Base-by-base conservation (phyloP, 257 asterid genomes). In the Petunia secreta region DNA sequence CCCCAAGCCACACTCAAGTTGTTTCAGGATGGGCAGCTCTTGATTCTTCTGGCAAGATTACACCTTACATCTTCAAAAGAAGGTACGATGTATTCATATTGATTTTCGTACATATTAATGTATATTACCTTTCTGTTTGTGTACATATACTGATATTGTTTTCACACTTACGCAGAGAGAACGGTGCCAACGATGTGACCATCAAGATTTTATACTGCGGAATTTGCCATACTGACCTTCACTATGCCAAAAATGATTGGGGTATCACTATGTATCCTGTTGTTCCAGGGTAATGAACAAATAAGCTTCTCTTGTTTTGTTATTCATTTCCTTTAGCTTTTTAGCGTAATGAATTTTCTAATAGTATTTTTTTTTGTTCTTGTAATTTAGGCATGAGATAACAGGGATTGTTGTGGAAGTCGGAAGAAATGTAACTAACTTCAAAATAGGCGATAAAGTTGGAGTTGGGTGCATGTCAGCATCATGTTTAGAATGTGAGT, bases 381-480 rank as follows among this genome's bases (percentile, higher is more conserved):
- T 65, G 73, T 66, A 4, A 16, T 46, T 13, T 66, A 94, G 99
- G 88, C 98, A 95, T 82, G 99, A 95, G 85, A 92, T 95, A 1
- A 88, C 90, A 3, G 99, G 99, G 71, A 81, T 91, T 8, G 82
- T 95, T 67, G 88, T 94, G 0, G 87, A 91, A 66, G 93, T 95
- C 64, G 99, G 99, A 2, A 88, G 89, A 87, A 86, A 91, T 0
- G 98, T 92, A 85, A 88, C 58, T n/a, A 82, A 82, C 0, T 93
- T 95, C 85, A 90, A 88, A 85, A 86, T 75, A 1, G 99, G 99
- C 2, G 95, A 91, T 69, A 86, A 87, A 44, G 99, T 87, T 3
- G 99, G 99, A 3, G 95, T 93, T 0, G 99, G 99, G 1, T 95
- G 95, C 89, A 52, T 93, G 85, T 95, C 97, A 2, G 99, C 97